Percentiles rank a stretch among this genome's conserved stretches.
These are phyloP conservation scores for Sarocladium brachiariae DNA, from an alignment of 2,329 filamentous ascomycete genomes.

Conservation along the genomic window DNA sequence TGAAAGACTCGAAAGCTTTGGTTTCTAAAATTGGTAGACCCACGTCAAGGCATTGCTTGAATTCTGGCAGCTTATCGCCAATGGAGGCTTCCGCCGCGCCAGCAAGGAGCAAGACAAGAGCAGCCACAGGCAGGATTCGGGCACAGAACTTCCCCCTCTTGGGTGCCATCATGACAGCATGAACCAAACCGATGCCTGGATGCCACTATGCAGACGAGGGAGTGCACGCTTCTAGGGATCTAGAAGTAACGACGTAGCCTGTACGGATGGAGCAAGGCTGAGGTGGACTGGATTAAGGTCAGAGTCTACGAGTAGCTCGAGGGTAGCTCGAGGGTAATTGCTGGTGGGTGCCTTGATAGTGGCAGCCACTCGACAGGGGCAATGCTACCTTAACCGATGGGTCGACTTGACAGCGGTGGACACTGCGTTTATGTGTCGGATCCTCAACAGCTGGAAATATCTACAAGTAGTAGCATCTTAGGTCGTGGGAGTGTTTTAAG, in stretches of 20 bases:
- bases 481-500: too few species aligned
- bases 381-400: too few species aligned
- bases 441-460: too few species aligned
- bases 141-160: constrained; percentile 26
- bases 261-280: background rate
- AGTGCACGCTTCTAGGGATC: background rate
- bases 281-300: background rate
- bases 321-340: too few species aligned
- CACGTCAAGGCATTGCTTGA: constrained; percentile 79
- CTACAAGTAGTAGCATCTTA: too few species aligned
- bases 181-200: background rate
- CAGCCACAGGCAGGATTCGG: constrained; percentile 24
- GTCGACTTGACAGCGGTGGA: too few species aligned
- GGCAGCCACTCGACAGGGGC: background rate
- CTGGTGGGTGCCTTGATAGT: too few species aligned
- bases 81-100: constrained; percentile 58
- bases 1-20: background rate
- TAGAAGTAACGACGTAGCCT: background rate
- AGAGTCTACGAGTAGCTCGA: too few species aligned
- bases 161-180: constrained; percentile 27
- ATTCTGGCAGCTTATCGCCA: constrained; percentile 82
- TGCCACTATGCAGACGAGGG: too few species aligned
- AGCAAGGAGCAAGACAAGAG: constrained; percentile 34
- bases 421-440: too few species aligned
- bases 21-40: constrained; percentile 10